phyloP scores from a whole-genome alignment of 495 filamentous ascomycete genomes.

The Jackrogersella minutella region DNA sequence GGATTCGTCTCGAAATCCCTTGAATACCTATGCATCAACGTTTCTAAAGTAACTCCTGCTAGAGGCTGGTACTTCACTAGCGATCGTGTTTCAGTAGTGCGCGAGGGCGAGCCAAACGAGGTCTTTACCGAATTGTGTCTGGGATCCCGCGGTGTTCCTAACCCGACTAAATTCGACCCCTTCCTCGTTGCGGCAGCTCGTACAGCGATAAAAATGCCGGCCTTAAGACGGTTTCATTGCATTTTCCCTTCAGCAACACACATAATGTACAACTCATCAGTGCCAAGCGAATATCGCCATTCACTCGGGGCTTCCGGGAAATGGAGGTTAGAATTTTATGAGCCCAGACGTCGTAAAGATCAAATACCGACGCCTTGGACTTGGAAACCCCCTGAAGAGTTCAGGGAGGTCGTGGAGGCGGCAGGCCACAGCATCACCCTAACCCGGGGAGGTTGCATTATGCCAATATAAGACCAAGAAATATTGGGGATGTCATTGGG shows the following conservation, averaged over 20 bases:
- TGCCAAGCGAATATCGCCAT: background rate
- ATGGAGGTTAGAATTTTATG: background rate
- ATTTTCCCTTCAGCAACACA: background rate
- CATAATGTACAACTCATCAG: background rate
- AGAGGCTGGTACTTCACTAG: constrained; percentile 12
- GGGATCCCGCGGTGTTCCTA: background rate
- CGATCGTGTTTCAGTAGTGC: background rate
- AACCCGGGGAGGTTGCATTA: background rate
- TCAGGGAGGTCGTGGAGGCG: background rate
- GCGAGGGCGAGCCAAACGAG: background rate
- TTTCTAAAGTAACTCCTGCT: constrained; percentile 7
- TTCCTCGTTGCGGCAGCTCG: constrained; percentile 12
- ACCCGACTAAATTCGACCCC: constrained; percentile 6
- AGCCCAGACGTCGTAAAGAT: background rate
- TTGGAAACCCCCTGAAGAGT: background rate
- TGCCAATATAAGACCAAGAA: background rate
- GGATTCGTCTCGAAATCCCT: background rate
- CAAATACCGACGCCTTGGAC: background rate
- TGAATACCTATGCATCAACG: background rate
- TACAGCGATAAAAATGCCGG: constrained; percentile 7
- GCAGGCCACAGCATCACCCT: background rate
- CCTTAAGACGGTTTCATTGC: background rate
- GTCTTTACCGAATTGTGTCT: too few relatives aligned
- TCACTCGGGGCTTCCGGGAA: background rate
- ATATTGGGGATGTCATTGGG: background rate